Evolutionary conservation across 2,329 filamentous ascomycete species (phyloP), one percentile per base, ranked within the genome.

Genomic region (Penicillium psychrosexuale): DNA sequence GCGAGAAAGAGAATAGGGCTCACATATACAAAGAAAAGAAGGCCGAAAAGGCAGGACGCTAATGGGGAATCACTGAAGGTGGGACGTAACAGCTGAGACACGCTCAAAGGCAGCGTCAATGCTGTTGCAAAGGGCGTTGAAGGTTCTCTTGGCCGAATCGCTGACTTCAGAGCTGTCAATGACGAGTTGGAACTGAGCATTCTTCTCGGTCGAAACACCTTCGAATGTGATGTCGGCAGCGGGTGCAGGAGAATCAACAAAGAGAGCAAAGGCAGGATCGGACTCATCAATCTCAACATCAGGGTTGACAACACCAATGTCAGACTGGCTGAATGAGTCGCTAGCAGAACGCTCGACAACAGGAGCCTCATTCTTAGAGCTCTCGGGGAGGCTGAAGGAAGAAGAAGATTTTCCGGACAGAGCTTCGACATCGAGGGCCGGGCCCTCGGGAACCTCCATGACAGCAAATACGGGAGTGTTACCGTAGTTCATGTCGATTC

Each of bases 341-440:
- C 44, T 47, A 15, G 63, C 67, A 40, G 63, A 67, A 55, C 30
- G 70, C 59, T 82, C 76, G 43, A 84, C 70, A 51, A 74, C 66
- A 27, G 81, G 80, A 22, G 75, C 69, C 56, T 81, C 77, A 12
- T 76, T 68, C 72, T 84, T 84, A 56, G 73, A 64, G 46, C 76
- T 71, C 38, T 80, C 77, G 5, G 69, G 66, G 3, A 72, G 38
- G 44, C 61, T 75, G 50, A 82, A 77, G 70, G 81, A 82, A 0
- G 81, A 82, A 0, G 80, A 75, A 79, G 81, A 75, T 80, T 94
- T 94, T 66, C 88, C 89, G 5, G 86, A 86, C n/a, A 94, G 78
- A 24, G 81, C 69, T 24, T 82, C 79, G 6, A 82, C 75, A 57
- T 84, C 80, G 42, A 92, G 80, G 40, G 72, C 66, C 5, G 87